phyloP scores from a whole-genome alignment of 352 stramenopile genomes.

The Phytophthora pistaciae region DNA sequence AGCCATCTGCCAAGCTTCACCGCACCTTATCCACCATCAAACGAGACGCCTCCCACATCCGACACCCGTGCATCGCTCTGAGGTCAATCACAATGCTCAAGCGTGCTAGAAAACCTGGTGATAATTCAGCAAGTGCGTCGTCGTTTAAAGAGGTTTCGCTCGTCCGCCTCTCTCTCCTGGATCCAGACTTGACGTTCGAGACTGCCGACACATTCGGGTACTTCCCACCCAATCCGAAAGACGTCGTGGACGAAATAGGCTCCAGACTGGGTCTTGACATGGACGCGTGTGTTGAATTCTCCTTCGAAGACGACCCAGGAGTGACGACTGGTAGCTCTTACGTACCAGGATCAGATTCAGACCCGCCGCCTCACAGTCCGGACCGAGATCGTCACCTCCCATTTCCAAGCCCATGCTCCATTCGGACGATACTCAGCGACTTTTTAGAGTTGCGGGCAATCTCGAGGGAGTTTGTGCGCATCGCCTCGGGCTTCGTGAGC shows the following conservation, averaged over 20 bases:
- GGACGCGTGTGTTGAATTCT: slow-evolving; percentile 81
- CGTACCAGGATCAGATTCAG: neutral
- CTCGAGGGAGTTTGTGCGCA: slow-evolving; percentile 65
- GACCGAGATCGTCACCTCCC: slow-evolving; percentile 50
- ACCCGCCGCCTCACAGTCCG: neutral
- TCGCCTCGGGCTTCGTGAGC: slow-evolving; percentile 57
- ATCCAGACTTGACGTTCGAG: slow-evolving; percentile 67
- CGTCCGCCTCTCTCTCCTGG: slow-evolving; percentile 62
- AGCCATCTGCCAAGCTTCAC: neutral
- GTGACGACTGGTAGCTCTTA: neutral
- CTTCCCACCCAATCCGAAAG: slow-evolving; percentile 72
- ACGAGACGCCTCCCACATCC: slow-evolving; percentile 13
- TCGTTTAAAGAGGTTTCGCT: slow-evolving; percentile 34
- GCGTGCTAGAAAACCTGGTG: too few species aligned
- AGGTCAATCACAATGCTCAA: slow-evolving; percentile 16
- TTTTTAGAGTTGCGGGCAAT: slow-evolving; percentile 92
- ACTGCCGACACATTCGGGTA: slow-evolving; percentile 91
- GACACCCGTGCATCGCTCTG: slow-evolving; percentile 13
- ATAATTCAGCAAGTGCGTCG: neutral
- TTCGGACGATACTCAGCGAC: slow-evolving; percentile 87
- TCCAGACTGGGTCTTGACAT: slow-evolving; percentile 80
- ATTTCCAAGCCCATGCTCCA: slow-evolving; percentile 92
- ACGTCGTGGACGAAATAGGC: slow-evolving; percentile 79
- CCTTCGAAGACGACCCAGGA: slow-evolving; percentile 28
- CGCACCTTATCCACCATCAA: neutral